phyloP scores from a whole-genome alignment of 2,329 filamentous ascomycete genomes.

The Sphaceloma murrayae region DNA sequence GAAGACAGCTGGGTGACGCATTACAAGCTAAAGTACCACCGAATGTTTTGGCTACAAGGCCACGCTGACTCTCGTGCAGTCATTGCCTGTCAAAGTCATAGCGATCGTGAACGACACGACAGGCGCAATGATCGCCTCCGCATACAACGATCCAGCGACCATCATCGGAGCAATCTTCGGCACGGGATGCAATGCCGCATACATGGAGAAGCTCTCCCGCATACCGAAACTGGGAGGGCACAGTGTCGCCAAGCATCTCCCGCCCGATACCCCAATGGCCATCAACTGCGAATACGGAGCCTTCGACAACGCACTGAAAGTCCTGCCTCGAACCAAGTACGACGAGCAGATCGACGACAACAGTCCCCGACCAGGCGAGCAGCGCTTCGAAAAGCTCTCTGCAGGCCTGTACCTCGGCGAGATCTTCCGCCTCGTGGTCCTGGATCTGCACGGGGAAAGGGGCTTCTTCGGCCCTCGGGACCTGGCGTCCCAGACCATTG shows the following conservation, averaged over 20 bases:
- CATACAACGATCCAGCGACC: slow-evolving; percentile 76
- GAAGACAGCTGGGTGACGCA: slow-evolving; percentile 76
- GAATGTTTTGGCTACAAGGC: no score
- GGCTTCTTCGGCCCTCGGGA: slow-evolving; percentile 61
- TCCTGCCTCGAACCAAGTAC: slow-evolving; percentile 78
- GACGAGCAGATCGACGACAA: slow-evolving; percentile 82
- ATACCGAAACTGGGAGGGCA: slow-evolving; percentile 64
- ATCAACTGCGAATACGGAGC: slow-evolving; percentile 99
- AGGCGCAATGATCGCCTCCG: slow-evolving; percentile 79
- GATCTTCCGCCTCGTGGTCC: slow-evolving; percentile 78
- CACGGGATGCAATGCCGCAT: slow-evolving; percentile 87
- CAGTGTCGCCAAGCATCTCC: slow-evolving; percentile 57
- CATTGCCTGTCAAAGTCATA: slow-evolving; percentile 74
- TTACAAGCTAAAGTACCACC: slow-evolving; percentile 55
- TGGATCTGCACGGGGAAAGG: slow-evolving; percentile 66
- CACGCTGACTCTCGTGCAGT: slow-evolving; percentile 38
- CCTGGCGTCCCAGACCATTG: slow-evolving; percentile 1
- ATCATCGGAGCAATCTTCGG: slow-evolving; percentile 90
- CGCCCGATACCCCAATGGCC: slow-evolving; percentile 71
- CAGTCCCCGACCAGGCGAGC: slow-evolving; percentile 85
- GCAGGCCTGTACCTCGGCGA: slow-evolving; percentile 90
- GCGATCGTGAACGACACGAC: slow-evolving; percentile 91
- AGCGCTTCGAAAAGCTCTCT: slow-evolving; percentile 97
- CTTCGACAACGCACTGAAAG: slow-evolving; percentile 87
- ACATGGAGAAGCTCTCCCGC: slow-evolving; percentile 75